phyloP scores from a whole-genome alignment of 148 eudicot genomes.

The Talinum fruticosum region DNA sequence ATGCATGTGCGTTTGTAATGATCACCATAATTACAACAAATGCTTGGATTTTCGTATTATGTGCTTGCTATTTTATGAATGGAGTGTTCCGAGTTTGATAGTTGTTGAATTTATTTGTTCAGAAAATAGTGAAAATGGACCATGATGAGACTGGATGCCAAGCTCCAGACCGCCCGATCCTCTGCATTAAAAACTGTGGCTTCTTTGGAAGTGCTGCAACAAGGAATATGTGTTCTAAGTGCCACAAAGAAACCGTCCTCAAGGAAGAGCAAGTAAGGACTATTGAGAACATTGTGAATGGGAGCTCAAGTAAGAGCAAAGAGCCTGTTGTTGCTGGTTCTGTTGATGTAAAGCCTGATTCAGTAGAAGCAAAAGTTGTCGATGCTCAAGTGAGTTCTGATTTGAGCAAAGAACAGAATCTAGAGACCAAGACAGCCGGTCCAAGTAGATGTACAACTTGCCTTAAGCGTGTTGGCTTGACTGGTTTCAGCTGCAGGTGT shows the following conservation, averaged over 20 bases:
- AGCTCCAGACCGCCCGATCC: conserved; percentile 52
- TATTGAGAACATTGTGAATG: conserved; percentile 36
- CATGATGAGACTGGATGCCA: conserved; percentile 38
- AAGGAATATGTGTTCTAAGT: conserved; percentile 64
- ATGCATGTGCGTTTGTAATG: not conserved
- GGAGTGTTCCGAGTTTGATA: not conserved
- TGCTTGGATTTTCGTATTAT: not conserved
- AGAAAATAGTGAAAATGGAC: conserved; percentile 22
- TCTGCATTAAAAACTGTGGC: conserved; percentile 58
- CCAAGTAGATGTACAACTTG: conserved; percentile 37
- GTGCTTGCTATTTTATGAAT: not conserved
- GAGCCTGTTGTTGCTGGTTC: conserved; percentile 16
- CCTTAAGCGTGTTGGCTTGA: conserved; percentile 38
- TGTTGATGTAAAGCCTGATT: conserved; percentile 21
- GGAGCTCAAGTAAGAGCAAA: conserved; percentile 21
- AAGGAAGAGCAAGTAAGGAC: conserved; percentile 44
- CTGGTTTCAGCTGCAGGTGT: conserved; percentile 42
- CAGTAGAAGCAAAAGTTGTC: conserved; percentile 15
- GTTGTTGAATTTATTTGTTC: not conserved
- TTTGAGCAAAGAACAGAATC: conserved; percentile 1
- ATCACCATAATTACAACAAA: too few relatives aligned
- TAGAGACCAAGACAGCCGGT: conserved; percentile 25
- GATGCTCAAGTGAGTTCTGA: conserved; percentile 7
- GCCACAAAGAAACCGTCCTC: conserved; percentile 43
- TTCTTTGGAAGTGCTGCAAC: conserved; percentile 57